These are phyloP conservation scores for Beauveria brongniartii DNA, from an alignment of 2,329 filamentous ascomycete genomes.

Conservation along the genomic window DNA sequence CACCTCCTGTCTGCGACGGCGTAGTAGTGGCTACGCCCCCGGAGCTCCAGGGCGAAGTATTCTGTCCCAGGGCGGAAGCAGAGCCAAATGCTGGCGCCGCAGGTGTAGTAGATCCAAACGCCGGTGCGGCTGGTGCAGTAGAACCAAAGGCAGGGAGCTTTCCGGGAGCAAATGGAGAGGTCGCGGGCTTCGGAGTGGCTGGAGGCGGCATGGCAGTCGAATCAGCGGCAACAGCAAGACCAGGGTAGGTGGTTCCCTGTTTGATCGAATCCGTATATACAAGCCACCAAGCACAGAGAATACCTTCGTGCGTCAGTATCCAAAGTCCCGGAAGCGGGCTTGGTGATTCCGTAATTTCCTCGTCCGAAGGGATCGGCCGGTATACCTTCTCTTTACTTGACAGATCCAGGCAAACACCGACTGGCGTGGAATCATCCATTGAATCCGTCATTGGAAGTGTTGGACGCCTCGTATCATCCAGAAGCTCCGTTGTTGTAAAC, in stretches of 20 bases:
- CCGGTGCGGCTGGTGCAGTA: conserved; percentile 27
- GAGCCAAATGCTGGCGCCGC: conserved; percentile 38
- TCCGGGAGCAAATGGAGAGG: conserved; percentile 23
- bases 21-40: conserved; percentile 21
- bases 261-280: conserved; percentile 83
- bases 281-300: conserved; percentile 83
- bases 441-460: conserved; percentile 60
- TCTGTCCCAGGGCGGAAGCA: conserved; percentile 40
- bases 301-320: conserved; percentile 80
- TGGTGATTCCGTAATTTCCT: conserved; percentile 69
- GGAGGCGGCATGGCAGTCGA: conserved; percentile 22
- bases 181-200: neutral
- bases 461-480: conserved; percentile 67
- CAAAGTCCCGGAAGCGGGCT: conserved; percentile 77
- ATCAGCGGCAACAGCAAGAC: conserved; percentile 44
- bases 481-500: conserved; percentile 66
- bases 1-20: conserved; percentile 24
- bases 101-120: conserved; percentile 34
- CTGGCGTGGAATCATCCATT: conserved; percentile 60
- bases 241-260: conserved; percentile 63
- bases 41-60: conserved; percentile 43
- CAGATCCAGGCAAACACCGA: conserved; percentile 78
- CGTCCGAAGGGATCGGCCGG: conserved; percentile 67
- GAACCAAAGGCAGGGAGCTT: conserved; percentile 24
- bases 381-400: conserved; percentile 71